phyloP scores from a whole-genome alignment of 2,329 filamentous ascomycete species.

The Alternaria consortialis region DNA sequence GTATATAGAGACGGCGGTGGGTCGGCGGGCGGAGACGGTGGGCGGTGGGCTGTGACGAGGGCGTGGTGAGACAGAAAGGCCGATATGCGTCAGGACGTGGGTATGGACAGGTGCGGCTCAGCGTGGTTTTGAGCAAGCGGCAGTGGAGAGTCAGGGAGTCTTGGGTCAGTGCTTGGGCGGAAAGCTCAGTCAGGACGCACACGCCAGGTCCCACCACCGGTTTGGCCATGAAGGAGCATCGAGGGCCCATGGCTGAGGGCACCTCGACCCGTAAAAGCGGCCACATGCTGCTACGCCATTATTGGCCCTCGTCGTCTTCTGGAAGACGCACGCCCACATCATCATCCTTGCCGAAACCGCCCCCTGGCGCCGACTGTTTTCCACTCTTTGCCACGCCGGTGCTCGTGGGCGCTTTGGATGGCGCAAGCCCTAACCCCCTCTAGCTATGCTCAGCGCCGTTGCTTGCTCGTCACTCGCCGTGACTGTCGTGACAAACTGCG shows the following conservation, averaged over 20 bases:
- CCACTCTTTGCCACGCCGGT: constrained; percentile 12
- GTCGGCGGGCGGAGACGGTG: constrained; percentile 15
- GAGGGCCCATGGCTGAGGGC: constrained; percentile 23
- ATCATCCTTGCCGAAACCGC: constrained; percentile 20
- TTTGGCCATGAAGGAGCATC: constrained; percentile 19
- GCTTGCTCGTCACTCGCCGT: neutral
- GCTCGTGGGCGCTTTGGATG: neutral
- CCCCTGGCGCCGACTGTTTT: constrained; percentile 4
- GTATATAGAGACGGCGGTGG: constrained; percentile 1
- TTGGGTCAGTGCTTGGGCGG: constrained; percentile 29
- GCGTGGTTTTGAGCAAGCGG: constrained; percentile 49
- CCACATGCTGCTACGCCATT: constrained; percentile 1
- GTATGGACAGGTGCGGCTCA: constrained; percentile 43
- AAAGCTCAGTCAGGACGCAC: constrained; percentile 31
- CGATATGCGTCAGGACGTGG: constrained; percentile 29
- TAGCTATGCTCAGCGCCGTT: too few species aligned
- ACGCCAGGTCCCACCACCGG: constrained; percentile 24
- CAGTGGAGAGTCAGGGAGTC: constrained; percentile 26
- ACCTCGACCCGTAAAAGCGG: constrained; percentile 21
- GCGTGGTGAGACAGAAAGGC: constrained; percentile 34
- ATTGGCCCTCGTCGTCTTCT: constrained; percentile 24
- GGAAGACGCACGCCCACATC: constrained; percentile 31
- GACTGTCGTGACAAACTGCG: neutral
- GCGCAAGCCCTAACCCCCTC: neutral
- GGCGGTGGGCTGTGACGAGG: constrained; percentile 18